Evolutionary conservation across 1,139 yeast species (phyloP).

Genomic region (Pichia sp.): DNA sequence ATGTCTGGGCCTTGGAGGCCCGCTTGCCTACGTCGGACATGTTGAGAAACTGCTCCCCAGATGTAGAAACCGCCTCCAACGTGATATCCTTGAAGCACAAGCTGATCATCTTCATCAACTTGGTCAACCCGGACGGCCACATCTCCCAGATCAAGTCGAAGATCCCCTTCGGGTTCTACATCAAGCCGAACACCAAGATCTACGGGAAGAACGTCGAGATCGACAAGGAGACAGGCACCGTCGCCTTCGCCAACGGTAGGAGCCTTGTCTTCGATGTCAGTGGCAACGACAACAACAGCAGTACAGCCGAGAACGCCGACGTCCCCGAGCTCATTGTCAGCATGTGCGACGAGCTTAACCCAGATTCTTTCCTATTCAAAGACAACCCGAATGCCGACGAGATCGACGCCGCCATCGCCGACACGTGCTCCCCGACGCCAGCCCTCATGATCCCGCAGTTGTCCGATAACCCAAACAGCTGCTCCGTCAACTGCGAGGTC

Average conservation of each 20-base stretch:
- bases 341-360: slow-evolving; percentile 9
- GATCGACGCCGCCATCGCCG: not conserved
- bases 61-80: slow-evolving; percentile 47
- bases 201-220: slow-evolving; percentile 7
- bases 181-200: slow-evolving; percentile 18
- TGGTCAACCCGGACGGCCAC: slow-evolving; percentile 62
- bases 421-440: not conserved
- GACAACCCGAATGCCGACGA: slow-evolving; percentile 7
- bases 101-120: slow-evolving; percentile 45
- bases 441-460: not conserved
- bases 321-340: slow-evolving; percentile 10
- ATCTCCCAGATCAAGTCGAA: slow-evolving; percentile 73
- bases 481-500: not conserved
- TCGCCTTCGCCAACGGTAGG: slow-evolving; percentile 9
- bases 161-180: slow-evolving; percentile 55
- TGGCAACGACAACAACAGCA: not conserved
- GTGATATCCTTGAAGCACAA: slow-evolving; percentile 63
- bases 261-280: slow-evolving; percentile 9
- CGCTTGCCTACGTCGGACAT: slow-evolving; percentile 48
- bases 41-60: slow-evolving; percentile 52
- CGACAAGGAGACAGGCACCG: slow-evolving; percentile 2
- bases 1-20: slow-evolving; percentile 50
- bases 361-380: slow-evolving; percentile 16
- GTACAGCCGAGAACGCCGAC: not conserved
- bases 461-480: not conserved